Evolutionary conservation across 495 filamentous ascomycete species (phyloP).

Genomic region (Aspergillus mulundensis): DNA sequence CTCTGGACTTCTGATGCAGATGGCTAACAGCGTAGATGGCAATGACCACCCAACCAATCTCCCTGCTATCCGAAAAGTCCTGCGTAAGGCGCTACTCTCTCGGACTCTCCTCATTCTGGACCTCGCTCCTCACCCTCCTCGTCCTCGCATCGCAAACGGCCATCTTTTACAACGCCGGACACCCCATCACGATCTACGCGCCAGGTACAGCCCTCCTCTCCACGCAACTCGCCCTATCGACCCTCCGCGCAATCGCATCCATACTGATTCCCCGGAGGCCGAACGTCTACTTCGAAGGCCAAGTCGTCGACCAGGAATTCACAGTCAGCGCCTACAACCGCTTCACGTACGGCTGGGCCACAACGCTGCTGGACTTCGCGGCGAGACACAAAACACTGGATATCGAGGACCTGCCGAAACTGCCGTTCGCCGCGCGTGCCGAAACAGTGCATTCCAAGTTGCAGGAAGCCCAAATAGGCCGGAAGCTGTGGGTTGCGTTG

Average conservation of each 20-base stretch:
- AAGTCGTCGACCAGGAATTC: constrained; percentile 59
- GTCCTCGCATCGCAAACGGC: constrained; percentile 18
- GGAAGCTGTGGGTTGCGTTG: constrained; percentile 60
- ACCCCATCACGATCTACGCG: too few relatives aligned
- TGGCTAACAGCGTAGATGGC: constrained; percentile 19
- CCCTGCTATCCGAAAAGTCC: constrained; percentile 33
- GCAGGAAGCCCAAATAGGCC: constrained; percentile 42
- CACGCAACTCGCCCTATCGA: constrained; percentile 22
- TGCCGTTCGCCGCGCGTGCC: constrained; percentile 26
- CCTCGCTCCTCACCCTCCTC: constrained; percentile 22
- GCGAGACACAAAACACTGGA: constrained; percentile 53
- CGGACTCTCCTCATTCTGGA: constrained; percentile 27
- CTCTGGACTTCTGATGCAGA: neutral
- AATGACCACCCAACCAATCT: constrained; percentile 29
- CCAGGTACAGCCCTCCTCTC: too few relatives aligned
- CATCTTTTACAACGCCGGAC: constrained; percentile 16
- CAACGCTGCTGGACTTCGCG: constrained; percentile 48
- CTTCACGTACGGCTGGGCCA: constrained; percentile 63
- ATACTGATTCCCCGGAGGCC: constrained; percentile 61
- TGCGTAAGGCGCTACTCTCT: constrained; percentile 28
- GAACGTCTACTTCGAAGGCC: constrained; percentile 53
- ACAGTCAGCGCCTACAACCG: constrained; percentile 57
- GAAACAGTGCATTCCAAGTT: constrained; percentile 41
- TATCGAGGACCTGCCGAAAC: constrained; percentile 54
- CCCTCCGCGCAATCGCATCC: constrained; percentile 29